Percentiles rank a stretch among this genome's conserved stretches.
These are phyloP conservation scores for Blakeslea trispora DNA, from an alignment of 371 early-diverging fungal genomes.

Conservation along the genomic window DNA sequence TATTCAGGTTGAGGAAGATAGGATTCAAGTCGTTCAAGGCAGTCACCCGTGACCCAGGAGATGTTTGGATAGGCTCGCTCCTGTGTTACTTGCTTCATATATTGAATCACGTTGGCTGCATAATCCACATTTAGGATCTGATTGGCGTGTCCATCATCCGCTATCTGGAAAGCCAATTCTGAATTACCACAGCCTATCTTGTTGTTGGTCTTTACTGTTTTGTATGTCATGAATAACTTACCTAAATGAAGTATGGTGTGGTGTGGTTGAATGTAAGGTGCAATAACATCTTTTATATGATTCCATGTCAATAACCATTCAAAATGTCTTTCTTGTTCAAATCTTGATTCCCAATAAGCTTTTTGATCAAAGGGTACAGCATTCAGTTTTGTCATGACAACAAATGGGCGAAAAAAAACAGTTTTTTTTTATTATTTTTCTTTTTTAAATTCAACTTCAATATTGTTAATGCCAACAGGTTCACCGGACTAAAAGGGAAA, in stretches of 20 bases:
- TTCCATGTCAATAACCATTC: constrained; percentile 43
- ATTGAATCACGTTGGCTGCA: constrained; percentile 41
- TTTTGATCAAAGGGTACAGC: constrained; percentile 45
- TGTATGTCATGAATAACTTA: background rate
- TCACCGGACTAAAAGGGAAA: constrained; percentile 35
- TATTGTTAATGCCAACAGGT: constrained; percentile 48
- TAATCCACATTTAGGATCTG: constrained; percentile 46
- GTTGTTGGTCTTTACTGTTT: background rate
- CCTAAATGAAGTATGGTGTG: constrained; percentile 39
- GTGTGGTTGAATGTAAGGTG: constrained; percentile 21
- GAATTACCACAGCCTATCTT: constrained; percentile 59
- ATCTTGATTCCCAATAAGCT: constrained; percentile 52
- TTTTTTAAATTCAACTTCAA: constrained; percentile 48
- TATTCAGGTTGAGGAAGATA: constrained; percentile 15
- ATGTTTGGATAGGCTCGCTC: constrained; percentile 21
- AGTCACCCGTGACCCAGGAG: constrained; percentile 33
- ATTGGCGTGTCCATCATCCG: constrained; percentile 31
- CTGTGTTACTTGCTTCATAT: constrained; percentile 34
- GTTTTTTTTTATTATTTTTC: constrained; percentile 35
- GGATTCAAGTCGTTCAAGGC: constrained; percentile 16
- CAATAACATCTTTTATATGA: constrained; percentile 16
- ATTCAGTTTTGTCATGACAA: constrained; percentile 19
- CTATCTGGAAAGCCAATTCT: constrained; percentile 45
- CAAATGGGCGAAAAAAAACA: background rate
- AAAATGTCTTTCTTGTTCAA: constrained; percentile 46